Conservation (phyloP, 108 stramenopile species). For the Cyclotella atomus region DNA sequence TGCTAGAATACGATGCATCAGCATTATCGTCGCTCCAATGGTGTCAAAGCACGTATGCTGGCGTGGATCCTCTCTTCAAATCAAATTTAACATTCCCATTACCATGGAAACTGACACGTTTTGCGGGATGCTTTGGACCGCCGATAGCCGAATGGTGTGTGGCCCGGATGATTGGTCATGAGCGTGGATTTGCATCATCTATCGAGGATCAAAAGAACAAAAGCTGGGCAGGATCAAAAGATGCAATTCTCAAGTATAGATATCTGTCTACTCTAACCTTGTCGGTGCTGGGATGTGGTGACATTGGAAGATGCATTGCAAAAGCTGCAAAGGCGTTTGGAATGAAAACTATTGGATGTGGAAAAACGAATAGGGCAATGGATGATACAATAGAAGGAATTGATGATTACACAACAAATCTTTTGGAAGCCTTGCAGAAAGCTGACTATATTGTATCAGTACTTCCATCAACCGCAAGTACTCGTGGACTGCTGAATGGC, state of each 20-base stretch:
- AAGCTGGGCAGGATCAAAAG: slow-evolving; percentile 48
- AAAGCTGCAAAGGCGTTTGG: slow-evolving; percentile 49
- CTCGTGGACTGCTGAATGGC: slow-evolving; percentile 39
- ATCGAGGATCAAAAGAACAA: slow-evolving; percentile 38
- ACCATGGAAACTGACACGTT: slow-evolving; percentile 49
- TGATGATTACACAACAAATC: slow-evolving; percentile 42
- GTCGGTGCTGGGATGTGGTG: slow-evolving; percentile 52
- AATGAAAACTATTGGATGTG: slow-evolving; percentile 53
- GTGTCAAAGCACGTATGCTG: slow-evolving; percentile 64
- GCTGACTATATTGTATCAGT: slow-evolving; percentile 61
- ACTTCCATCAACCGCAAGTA: slow-evolving; percentile 51
- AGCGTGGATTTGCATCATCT: slow-evolving; percentile 48
- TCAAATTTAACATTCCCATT: slow-evolving; percentile 1
- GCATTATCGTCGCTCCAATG: slow-evolving; percentile 36
- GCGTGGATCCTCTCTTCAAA: slow-evolving; percentile 51
- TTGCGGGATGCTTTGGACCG: slow-evolving; percentile 59
- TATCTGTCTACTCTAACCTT: slow-evolving; percentile 54
- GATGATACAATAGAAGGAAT: slow-evolving; percentile 23
- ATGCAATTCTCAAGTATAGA: slow-evolving; percentile 42
- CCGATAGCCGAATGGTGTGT: slow-evolving; percentile 66
- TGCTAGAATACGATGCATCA: slow-evolving; percentile 24
- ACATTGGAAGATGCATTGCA: slow-evolving; percentile 58
- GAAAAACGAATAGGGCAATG: slow-evolving; percentile 5
- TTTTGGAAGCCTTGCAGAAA: slow-evolving; percentile 37
- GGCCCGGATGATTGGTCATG: slow-evolving; percentile 60